Conservation (phyloP, 805 yeast species). For the Wickerhamiella slavikovae region DNA sequence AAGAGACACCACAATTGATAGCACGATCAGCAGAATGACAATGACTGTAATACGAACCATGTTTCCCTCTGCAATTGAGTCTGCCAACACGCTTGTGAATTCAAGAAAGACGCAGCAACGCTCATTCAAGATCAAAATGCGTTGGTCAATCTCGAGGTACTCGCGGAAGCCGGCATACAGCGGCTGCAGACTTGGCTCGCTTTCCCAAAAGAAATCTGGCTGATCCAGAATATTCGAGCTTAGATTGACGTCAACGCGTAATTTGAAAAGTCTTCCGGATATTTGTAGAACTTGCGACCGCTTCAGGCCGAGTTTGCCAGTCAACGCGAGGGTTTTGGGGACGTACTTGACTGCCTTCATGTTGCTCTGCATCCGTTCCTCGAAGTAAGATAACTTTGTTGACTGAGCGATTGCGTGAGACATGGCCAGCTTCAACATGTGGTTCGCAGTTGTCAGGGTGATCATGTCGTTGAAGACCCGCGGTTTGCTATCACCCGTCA, state of each 20-base stretch:
- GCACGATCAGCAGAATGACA: conserved; percentile 60
- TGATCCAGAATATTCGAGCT: conserved; percentile 83
- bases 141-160: conserved; percentile 81
- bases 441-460: conserved; percentile 77
- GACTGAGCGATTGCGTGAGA: conserved; percentile 96
- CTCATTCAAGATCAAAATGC: conserved; percentile 85
- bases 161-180: conserved; percentile 76
- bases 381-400: conserved; percentile 77
- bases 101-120: conserved; percentile 86
- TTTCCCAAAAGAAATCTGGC: conserved; percentile 90
- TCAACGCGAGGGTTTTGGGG: conserved; percentile 75
- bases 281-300: conserved; percentile 71
- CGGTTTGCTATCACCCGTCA: conserved; percentile 23
- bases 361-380: conserved; percentile 71
- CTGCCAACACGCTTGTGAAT: conserved; percentile 79
- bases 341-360: conserved; percentile 70
- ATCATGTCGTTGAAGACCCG: conserved; percentile 72
- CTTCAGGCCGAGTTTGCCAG: conserved; percentile 70
- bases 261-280: conserved; percentile 74
- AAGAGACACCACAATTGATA: conserved; percentile 43
- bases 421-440: conserved; percentile 75
- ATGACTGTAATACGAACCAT: conserved; percentile 84
- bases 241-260: conserved; percentile 82
- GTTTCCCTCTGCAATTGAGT: conserved; percentile 80
- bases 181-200: conserved; percentile 88